These are phyloP conservation scores for Penicillium lividum DNA, from an alignment of 495 filamentous ascomycete species.

Conservation along the genomic window DNA sequence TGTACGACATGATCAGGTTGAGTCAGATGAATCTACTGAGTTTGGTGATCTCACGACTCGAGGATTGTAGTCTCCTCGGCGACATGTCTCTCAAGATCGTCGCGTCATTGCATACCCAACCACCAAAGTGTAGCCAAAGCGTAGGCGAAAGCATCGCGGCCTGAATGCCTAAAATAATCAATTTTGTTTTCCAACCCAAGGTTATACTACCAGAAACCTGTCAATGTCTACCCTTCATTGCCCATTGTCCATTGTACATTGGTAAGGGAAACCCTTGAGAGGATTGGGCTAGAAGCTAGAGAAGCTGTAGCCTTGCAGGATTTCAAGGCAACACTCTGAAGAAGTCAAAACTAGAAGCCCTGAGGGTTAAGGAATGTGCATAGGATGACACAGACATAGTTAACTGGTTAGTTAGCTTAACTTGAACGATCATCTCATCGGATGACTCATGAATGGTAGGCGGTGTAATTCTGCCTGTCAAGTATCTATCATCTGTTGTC, in stretches of 20 bases:
- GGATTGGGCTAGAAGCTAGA: too few species aligned
- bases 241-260: background rate
- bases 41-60: constrained; percentile 18
- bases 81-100: constrained; percentile 24
- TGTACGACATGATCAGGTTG: background rate
- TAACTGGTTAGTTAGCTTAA: background rate
- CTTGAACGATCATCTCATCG: background rate
- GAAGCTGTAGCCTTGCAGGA: too few species aligned
- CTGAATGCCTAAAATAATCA: constrained; percentile 3
- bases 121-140: constrained; percentile 5
- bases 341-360: too few species aligned
- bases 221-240: background rate
- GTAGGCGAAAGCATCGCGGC: constrained; percentile 5
- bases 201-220: background rate
- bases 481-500: background rate
- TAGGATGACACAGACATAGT: too few species aligned
- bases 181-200: background rate
- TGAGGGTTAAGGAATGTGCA: too few species aligned
- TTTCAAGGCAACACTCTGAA: too few species aligned
- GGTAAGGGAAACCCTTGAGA: too few species aligned
- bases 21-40: background rate
- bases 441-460: background rate
- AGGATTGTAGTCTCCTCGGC: constrained; percentile 28
- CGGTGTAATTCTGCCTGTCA: background rate
- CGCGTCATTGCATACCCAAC: constrained; percentile 34